Percentiles rank a stretch among this genome's conserved stretches.
Evolutionary conservation across 768 basidiomycete species (phyloP).

Genomic region (Strobilomyces dryophilus): DNA sequence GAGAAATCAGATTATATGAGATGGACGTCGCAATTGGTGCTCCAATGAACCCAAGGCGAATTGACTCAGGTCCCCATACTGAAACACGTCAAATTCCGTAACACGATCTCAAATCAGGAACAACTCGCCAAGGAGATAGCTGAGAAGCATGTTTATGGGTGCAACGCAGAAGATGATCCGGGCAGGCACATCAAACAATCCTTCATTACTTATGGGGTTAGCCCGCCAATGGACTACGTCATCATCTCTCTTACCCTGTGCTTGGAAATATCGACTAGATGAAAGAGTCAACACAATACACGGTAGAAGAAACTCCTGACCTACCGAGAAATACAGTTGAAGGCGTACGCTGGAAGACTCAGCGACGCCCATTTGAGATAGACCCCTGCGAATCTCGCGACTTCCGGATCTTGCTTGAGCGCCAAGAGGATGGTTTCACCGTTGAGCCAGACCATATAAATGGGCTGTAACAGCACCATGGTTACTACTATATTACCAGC

Average conservation of each 20-base stretch:
- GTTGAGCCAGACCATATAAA: conserved; percentile 74
- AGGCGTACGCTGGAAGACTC: conserved; percentile 71
- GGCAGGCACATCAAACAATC: conserved; percentile 82
- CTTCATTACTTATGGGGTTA: conserved; percentile 33
- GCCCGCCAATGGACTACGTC: conserved; percentile 15
- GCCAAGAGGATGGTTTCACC: conserved; percentile 72
- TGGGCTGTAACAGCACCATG: conserved; percentile 34
- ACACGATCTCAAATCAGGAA: background rate
- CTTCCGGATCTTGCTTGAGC: conserved; percentile 74
- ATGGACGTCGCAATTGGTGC: conserved; percentile 88
- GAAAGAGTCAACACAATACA: conserved; percentile 51
- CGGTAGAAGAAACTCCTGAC: background rate
- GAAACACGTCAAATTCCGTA: conserved; percentile 31
- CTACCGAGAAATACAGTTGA: conserved; percentile 50
- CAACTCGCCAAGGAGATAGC: conserved; percentile 67
- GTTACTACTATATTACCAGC: background rate
- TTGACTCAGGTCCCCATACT: conserved; percentile 62
- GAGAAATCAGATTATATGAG: conserved; percentile 77
- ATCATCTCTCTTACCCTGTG: conserved; percentile 57
- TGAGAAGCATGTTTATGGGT: conserved; percentile 80
- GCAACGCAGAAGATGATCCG: conserved; percentile 77
- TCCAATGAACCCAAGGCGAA: conserved; percentile 86
- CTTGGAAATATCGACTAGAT: conserved; percentile 57
- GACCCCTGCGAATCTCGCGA: conserved; percentile 66
- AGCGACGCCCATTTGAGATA: conserved; percentile 71